Percentiles rank a stretch among this genome's conserved stretches.
Conservation (phyloP, 176 grass and related monocot species). For the Cymbopogon citratus region DNA sequence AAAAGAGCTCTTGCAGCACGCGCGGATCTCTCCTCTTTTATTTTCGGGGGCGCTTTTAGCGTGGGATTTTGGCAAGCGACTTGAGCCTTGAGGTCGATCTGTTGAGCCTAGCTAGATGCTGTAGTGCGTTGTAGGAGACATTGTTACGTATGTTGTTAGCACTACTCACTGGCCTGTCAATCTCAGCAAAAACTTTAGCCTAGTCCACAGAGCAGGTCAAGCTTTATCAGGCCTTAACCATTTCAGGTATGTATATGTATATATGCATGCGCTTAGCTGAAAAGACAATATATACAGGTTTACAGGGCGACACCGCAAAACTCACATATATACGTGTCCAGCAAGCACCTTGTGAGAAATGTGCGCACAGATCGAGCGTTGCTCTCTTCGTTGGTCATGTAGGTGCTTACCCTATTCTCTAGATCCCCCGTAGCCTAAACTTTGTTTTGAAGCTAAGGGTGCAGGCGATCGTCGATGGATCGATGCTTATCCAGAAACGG, state of each 20-base stretch:
- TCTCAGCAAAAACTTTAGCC: neutral
- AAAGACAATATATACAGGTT: too few relatives aligned
- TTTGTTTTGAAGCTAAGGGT: slow-evolving; percentile 47
- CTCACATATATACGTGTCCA: too few relatives aligned
- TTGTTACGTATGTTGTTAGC: neutral
- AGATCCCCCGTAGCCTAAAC: neutral
- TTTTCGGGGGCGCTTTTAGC: neutral
- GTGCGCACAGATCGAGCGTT: too few relatives aligned
- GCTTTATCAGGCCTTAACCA: neutral
- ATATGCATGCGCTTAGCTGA: neutral
- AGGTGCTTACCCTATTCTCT: neutral
- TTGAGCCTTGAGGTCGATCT: neutral
- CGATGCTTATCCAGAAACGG: slow-evolving; percentile 13
- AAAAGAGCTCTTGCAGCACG: neutral
- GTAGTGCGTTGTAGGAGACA: neutral
- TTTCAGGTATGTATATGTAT: neutral
- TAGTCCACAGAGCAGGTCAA: neutral
- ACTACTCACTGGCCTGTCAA: neutral
- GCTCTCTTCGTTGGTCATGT: too few relatives aligned
- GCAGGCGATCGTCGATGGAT: neutral
- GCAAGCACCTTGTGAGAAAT: too few relatives aligned
- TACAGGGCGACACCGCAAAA: too few relatives aligned
- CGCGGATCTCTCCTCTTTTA: neutral
- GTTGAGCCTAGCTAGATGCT: neutral
- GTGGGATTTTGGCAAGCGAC: neutral